Evolutionary conservation across 768 basidiomycete genomes (phyloP), one percentile per base, ranked within the genome.

Genomic region (Inosperma sp.): DNA sequence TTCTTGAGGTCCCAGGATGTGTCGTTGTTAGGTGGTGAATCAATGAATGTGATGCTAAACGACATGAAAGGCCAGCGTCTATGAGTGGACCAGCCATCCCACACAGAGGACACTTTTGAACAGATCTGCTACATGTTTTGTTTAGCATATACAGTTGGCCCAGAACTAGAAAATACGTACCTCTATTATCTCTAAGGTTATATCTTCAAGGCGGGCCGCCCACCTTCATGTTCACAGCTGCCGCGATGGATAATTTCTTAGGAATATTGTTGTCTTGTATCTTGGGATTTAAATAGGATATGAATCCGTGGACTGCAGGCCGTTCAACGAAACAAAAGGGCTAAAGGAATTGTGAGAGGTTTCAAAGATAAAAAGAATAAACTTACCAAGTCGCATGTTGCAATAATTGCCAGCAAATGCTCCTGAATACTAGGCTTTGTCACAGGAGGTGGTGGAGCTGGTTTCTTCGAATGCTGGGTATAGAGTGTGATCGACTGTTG

Each of bases 311-410:
- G 31, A 59, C 46, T 3, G 56, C 51, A 10, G 41, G 39, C 14
- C 47, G 53, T 23, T 59, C 48, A 14, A 57, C 47, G 45, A 57
- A 60, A 39, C 53, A 51, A 19, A 60, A 60, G 21, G 56, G 42
- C 59, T 60, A 17, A 42, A 26, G 22, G 10, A 9, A 42, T 16
- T 4, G 3, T 26, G 25, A 42, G 41, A 23, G 13, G 41, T 23
- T 16, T 27, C n/a, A 26, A 42, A 26, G 41, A 42, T 7, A 42
- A 27, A 27, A 1, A 2, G 29, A 34, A 22, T 16, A 39, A 26
- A 39, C 51, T 5, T 45, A 60, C 57, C 27, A 60, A 31, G 46
- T 60, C 54, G 7, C 43, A 54, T 21, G 55, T 54, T 17, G 57
- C 56, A 40, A 60, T 52, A 9, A 60, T 22, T 46, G 57, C 57